Conservation (phyloP, 2,329 filamentous ascomycete species). For the Ophioceras dolichostomum region DNA sequence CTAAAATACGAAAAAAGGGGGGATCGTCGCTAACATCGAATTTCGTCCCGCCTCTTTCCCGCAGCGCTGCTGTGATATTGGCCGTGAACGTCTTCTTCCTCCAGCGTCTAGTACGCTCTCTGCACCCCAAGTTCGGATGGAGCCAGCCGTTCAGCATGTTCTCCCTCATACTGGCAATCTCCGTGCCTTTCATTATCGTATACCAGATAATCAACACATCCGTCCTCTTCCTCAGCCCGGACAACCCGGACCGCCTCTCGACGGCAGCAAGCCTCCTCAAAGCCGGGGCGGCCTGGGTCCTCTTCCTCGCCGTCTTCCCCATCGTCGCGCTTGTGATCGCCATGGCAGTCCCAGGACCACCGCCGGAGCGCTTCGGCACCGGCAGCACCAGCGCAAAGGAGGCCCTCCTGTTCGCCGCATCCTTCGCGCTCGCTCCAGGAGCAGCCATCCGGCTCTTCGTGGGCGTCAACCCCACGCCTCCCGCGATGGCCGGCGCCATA, state of each 20-base stretch:
- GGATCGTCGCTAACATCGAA: not conserved
- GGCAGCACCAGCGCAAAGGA: constrained; percentile 17
- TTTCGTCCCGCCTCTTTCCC: no score
- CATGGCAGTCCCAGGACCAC: constrained; percentile 14
- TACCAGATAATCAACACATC: constrained; percentile 17
- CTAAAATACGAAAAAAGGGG: not conserved
- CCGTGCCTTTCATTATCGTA: constrained; percentile 15
- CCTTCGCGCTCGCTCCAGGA: constrained; percentile 9
- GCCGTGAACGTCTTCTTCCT: constrained; percentile 25
- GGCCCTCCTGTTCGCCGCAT: constrained; percentile 12
- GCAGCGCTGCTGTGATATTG: constrained; percentile 20
- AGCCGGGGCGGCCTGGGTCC: constrained; percentile 8
- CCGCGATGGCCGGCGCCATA: constrained; percentile 12
- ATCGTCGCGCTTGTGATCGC: constrained; percentile 12
- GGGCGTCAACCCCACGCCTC: constrained; percentile 12
- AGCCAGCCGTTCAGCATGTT: constrained; percentile 12
- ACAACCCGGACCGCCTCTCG: constrained; percentile 7
- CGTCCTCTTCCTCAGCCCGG: constrained; percentile 13
- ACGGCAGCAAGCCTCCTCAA: constrained; percentile 8
- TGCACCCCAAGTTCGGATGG: constrained; percentile 23
- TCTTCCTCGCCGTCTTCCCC: constrained; percentile 10
- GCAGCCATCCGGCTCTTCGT: constrained; percentile 12
- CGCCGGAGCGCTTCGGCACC: constrained; percentile 17
- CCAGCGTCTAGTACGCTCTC: constrained; percentile 24
- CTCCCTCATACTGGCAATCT: constrained; percentile 12